A percentile compares a stretch with the other conserved stretches of the same genome.
These are phyloP conservation scores for Pseudomassariella vexata DNA, from an alignment of 2,329 filamentous ascomycete genomes.

Conservation along the genomic window DNA sequence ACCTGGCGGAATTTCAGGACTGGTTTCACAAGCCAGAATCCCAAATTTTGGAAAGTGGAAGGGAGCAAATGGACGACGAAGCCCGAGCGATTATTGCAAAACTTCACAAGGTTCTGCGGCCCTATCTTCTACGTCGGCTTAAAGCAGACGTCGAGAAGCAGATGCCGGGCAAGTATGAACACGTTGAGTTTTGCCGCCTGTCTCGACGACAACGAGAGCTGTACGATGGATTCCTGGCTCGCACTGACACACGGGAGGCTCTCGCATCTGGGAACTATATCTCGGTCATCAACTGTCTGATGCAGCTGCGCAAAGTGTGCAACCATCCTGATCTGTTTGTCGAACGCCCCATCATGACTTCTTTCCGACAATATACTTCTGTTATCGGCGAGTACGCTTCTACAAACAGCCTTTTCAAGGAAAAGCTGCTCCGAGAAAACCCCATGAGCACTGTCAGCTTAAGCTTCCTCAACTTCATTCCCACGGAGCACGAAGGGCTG, in stretches of 20 bases:
- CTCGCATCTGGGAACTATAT: conserved; percentile 91
- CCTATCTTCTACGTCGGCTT: conserved; percentile 82
- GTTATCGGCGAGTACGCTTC: conserved; percentile 68
- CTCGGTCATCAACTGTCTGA: conserved; percentile 95
- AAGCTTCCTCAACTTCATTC: conserved; percentile 73
- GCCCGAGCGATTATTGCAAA: conserved; percentile 87
- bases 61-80: conserved; percentile 91
- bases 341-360: conserved; percentile 92
- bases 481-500: conserved; percentile 62
- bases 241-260: conserved; percentile 82
- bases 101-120: conserved; percentile 87
- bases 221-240: conserved; percentile 92
- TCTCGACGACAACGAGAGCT: conserved; percentile 93
- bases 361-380: conserved; percentile 83
- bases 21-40: conserved; percentile 95
- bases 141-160: conserved; percentile 99
- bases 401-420: conserved; percentile 65
- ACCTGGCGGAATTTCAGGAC: conserved; percentile 91
- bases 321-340: conserved; percentile 98
- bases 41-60: conserved; percentile 90
- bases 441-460: conserved; percentile 63
- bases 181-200: conserved; percentile 90
- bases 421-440: conserved; percentile 55
- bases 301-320: conserved; percentile 96
- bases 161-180: conserved; percentile 97